phyloP scores from a whole-genome alignment of 148 eudicot genomes.

The Dysphania ambrosioides region DNA sequence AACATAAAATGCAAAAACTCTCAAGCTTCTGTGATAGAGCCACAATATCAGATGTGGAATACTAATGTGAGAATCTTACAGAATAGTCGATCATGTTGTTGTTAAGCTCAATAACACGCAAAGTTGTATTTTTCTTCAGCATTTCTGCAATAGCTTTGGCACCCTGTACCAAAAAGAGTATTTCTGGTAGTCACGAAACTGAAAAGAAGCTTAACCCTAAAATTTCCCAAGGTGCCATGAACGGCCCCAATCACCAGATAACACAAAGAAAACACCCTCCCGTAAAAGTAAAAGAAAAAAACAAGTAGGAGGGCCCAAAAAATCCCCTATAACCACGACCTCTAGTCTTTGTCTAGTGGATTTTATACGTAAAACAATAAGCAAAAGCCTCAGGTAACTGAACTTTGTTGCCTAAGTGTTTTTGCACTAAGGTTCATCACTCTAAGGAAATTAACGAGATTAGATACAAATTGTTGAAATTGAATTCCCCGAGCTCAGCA shows the following conservation, averaged over 20 bases:
- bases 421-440: background rate
- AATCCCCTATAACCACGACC: too few species aligned
- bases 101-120: conserved; percentile 75
- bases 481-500: background rate
- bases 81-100: conserved; percentile 90
- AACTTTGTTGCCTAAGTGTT: background rate
- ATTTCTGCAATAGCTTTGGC: conserved; percentile 89
- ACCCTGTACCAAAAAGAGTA: conserved; percentile 56
- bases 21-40: conserved; percentile 27
- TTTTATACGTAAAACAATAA: background rate
- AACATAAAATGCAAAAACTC: conserved; percentile 27
- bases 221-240: background rate
- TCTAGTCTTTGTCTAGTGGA: background rate
- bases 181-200: background rate
- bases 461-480: background rate
- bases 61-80: conserved; percentile 52
- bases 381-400: background rate
- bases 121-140: conserved; percentile 74
- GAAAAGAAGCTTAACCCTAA: background rate
- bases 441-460: background rate
- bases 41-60: conserved; percentile 20
- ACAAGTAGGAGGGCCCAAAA: background rate
- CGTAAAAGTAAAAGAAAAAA: too few species aligned
- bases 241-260: background rate
- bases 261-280: background rate